Percentiles rank a stretch among this genome's conserved stretches.
Evolutionary conservation across 208 protist genomes (phyloP).

Genomic region (Vickermania ingenoplastis): DNA sequence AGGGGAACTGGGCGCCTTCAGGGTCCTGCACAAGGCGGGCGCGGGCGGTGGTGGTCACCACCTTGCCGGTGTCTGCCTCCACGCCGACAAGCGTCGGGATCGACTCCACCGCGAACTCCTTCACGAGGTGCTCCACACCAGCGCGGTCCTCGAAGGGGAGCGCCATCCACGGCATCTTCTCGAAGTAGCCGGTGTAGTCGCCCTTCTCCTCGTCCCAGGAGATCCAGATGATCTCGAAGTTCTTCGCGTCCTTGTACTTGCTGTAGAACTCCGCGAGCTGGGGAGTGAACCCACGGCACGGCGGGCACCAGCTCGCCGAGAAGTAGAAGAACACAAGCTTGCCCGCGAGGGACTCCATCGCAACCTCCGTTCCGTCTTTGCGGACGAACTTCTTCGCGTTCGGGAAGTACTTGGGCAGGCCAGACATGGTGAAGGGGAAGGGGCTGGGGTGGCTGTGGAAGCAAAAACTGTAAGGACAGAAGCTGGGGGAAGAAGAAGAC

Average conservation of each 20-base stretch:
- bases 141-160: slow-evolving; percentile 47
- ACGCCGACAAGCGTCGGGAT: slow-evolving; percentile 73
- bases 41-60: slow-evolving; percentile 55
- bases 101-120: slow-evolving; percentile 50
- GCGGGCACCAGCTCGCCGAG: slow-evolving; percentile 91
- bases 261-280: slow-evolving; percentile 79
- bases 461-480: slow-evolving; percentile 1
- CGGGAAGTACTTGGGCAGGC: slow-evolving; percentile 51
- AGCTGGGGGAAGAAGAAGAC: not conserved
- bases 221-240: slow-evolving; percentile 83
- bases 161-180: slow-evolving; percentile 75
- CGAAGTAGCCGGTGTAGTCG: slow-evolving; percentile 69
- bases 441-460: not conserved
- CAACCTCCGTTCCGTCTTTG: slow-evolving; percentile 24
- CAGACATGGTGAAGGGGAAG: slow-evolving; percentile 37
- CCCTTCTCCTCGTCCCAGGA: slow-evolving; percentile 72
- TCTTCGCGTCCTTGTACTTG: slow-evolving; percentile 42
- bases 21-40: slow-evolving; percentile 46
- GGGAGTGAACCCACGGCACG: slow-evolving; percentile 88
- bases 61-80: slow-evolving; percentile 61
- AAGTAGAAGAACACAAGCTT: slow-evolving; percentile 87
- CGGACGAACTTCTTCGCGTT: slow-evolving; percentile 31
- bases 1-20: slow-evolving; percentile 62
- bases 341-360: slow-evolving; percentile 20
- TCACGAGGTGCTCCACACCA: slow-evolving; percentile 34